phyloP scores from a whole-genome alignment of 257 asterid genomes.

The Scutellaria galericulata region DNA sequence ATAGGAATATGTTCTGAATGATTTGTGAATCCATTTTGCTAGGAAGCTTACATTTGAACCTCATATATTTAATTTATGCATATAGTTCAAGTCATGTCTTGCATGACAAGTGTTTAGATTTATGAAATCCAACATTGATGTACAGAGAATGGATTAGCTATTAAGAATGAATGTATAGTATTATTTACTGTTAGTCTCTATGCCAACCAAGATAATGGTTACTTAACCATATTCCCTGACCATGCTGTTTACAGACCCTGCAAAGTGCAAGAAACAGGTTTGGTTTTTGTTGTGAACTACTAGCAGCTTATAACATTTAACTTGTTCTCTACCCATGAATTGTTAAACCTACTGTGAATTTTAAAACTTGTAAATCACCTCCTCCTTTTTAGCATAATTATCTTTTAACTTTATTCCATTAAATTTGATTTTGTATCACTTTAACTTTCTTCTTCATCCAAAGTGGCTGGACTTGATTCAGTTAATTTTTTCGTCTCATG shows the following conservation, averaged over 20 bases:
- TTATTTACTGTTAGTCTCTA: slow-evolving; percentile 3
- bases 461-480: slow-evolving; percentile 4
- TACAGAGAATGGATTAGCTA: neutral
- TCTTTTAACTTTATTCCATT: slow-evolving; percentile 2
- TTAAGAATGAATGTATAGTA: neutral
- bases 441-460: slow-evolving; percentile 1
- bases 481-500: slow-evolving; percentile 6
- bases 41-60: neutral
- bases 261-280: slow-evolving; percentile 8
- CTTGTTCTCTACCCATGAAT: slow-evolving; percentile 23
- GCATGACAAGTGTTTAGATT: slow-evolving; percentile 5
- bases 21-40: slow-evolving; percentile 25
- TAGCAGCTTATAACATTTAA: neutral
- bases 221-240: neutral
- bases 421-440: neutral
- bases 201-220: neutral
- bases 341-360: neutral
- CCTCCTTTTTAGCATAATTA: neutral
- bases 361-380: neutral
- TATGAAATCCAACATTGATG: slow-evolving; percentile 2
- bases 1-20: slow-evolving; percentile 6
- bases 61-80: slow-evolving; percentile 8
- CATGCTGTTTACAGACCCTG: neutral
- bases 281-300: neutral
- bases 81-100: slow-evolving; percentile 20